Evolutionary conservation across 1,284 basidiomycete genomes (phyloP).

Genomic region (Malassezia obtusa): DNA sequence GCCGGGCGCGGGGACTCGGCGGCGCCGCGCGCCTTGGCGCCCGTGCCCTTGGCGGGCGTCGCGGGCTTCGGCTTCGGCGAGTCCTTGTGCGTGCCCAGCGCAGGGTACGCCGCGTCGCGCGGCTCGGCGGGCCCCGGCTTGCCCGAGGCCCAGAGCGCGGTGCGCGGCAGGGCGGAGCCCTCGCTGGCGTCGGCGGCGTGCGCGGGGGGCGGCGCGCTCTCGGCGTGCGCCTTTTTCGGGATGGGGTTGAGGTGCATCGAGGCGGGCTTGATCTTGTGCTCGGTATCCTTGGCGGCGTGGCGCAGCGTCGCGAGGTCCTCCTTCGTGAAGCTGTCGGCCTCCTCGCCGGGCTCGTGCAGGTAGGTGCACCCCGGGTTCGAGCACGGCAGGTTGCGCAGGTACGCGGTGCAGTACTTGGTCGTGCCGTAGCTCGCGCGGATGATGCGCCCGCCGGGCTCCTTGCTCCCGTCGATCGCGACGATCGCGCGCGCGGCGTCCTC

Average conservation of each 20-base stretch:
- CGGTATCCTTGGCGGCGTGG: constrained; percentile 45
- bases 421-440: constrained; percentile 90
- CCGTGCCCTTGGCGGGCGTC: background rate
- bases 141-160: constrained; percentile 44
- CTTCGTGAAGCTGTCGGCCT: constrained; percentile 70
- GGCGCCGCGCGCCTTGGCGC: background rate
- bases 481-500: constrained; percentile 93
- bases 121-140: constrained; percentile 15
- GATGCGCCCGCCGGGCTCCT: constrained; percentile 49
- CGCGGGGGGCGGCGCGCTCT: background rate
- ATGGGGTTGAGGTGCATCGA: constrained; percentile 25
- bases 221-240: constrained; percentile 19
- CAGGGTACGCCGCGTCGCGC: constrained; percentile 23
- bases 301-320: constrained; percentile 45
- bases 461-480: constrained; percentile 77
- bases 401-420: constrained; percentile 95
- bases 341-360: constrained; percentile 94
- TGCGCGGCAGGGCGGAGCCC: constrained; percentile 44
- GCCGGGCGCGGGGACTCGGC: background rate
- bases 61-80: constrained; percentile 16
- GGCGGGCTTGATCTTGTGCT: constrained; percentile 42
- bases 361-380: constrained; percentile 83
- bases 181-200: background rate
- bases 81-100: constrained; percentile 24
- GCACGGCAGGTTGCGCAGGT: constrained; percentile 77